These are phyloP conservation scores for Gracilaria domingensis DNA, from an alignment of 23 red algal genomes.

Conservation along the genomic window DNA sequence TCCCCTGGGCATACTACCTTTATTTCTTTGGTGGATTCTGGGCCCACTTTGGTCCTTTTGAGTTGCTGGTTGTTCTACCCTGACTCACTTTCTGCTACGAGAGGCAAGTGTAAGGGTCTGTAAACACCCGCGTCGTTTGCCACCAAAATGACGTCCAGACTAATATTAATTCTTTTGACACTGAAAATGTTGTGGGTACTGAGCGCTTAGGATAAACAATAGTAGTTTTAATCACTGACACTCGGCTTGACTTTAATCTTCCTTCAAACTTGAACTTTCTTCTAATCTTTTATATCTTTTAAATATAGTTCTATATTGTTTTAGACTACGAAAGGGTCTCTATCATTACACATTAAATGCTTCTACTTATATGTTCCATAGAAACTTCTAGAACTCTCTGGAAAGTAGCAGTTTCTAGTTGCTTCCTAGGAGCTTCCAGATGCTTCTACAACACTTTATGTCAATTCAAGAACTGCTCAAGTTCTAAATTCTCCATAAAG, in stretches of 20 bases:
- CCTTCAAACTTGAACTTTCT: background rate
- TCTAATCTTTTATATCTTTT: background rate
- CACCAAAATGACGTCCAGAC: no score
- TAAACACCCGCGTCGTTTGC: no score
- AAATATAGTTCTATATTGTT: slow-evolving; percentile 1
- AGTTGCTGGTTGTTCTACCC: no score
- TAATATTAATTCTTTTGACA: no score
- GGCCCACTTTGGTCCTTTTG: no score
- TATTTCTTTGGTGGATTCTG: no score
- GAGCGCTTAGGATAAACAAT: slow-evolving; percentile 6
- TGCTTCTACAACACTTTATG: background rate
- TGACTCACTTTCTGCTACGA: no score
- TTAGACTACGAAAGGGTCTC: background rate
- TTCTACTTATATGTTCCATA: background rate
- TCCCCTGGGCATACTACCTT: no score
- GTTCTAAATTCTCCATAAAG: no score
- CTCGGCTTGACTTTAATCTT: background rate
- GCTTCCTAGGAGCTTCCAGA: background rate
- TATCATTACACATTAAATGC: background rate
- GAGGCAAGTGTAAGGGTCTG: no score
- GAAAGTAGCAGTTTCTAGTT: background rate
- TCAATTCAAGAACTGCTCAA: no score
- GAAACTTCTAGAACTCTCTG: slow-evolving; percentile 11
- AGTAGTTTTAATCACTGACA: background rate
- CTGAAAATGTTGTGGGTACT: no score